Evolutionary conservation across 2,329 filamentous ascomycete species (phyloP), one percentile per base, ranked within the genome.

Genomic region (Trichoderma sp.): DNA sequence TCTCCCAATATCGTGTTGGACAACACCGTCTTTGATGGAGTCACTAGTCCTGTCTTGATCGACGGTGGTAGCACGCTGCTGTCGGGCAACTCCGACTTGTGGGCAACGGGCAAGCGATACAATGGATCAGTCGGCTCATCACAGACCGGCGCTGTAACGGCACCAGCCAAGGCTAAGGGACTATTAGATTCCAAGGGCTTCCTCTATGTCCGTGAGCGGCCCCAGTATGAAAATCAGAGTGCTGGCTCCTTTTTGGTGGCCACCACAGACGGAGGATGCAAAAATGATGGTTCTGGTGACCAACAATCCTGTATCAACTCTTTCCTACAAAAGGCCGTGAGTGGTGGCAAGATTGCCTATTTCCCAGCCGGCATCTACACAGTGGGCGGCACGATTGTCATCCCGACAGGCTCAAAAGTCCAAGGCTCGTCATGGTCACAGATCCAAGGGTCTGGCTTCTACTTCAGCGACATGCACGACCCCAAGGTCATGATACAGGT

Each of bases 351-450:
- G 12, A 15, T 68, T 18, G 21, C 28, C 9, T 68, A 28, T 9
- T 58, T 68, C 2, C 51, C 51, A 2, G 34, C 56, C 15, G 61
- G 70, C 12, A 66, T 47, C 21, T 63, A 71, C 24, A 39, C 28
- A 0, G 47, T 66, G 0, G 11, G 8, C 2, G 30, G 28, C 12
- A 72, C 70, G 0, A n/a, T 72, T 26, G 12, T 18, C 18, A 34
- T 72, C 15, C 70, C 70, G 12, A 14, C 57, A 18, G 63, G 56
- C 21, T 43, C 39, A 43, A 43, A 43, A n/a, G 39, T 51, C 70
- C 36, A 51, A 21, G 70, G 64, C 9, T 39, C 58, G 21, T n/a
- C 15, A 53, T 72, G 70, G 70, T 47, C 63, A 3, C 65, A 68
- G 6, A 21, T 68, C 8, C 21, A 30, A 8, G 57, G n/a, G 2